Percentiles rank a stretch among this genome's conserved stretches.
These are phyloP conservation scores for Colletotrichum sp. DNA, from an alignment of 2,329 filamentous ascomycete species.

Conservation along the genomic window DNA sequence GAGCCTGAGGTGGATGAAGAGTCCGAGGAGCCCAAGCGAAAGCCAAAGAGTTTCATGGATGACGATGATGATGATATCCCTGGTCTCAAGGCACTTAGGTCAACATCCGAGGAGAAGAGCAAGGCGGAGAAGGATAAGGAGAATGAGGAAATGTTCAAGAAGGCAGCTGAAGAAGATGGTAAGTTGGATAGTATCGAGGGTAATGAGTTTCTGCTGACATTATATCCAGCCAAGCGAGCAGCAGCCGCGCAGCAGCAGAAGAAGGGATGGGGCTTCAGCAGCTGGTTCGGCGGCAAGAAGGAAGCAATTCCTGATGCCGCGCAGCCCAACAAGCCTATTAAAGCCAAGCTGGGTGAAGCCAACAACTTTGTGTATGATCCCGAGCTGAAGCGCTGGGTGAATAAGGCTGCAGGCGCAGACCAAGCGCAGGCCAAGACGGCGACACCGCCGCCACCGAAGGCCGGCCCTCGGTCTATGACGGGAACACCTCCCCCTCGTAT, in stretches of 20 bases:
- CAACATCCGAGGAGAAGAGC: conserved; percentile 58
- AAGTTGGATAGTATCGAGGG: conserved; percentile 32
- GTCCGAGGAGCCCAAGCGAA: conserved; percentile 61
- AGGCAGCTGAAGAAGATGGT: conserved; percentile 80
- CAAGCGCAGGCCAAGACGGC: conserved; percentile 63
- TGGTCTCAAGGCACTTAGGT: conserved; percentile 39
- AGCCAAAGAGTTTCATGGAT: conserved; percentile 82
- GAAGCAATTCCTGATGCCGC: conserved; percentile 49
- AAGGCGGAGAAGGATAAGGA: conserved; percentile 76
- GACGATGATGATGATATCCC: conserved; percentile 78
- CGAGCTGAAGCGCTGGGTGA: conserved; percentile 97
- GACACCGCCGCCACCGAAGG: conserved; percentile 81
- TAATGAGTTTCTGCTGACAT: conserved; percentile 20
- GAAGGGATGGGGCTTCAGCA: conserved; percentile 80
- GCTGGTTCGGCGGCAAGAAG: conserved; percentile 84
- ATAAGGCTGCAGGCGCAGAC: conserved; percentile 84
- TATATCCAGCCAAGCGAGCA: conserved; percentile 62
- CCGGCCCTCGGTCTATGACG: conserved; percentile 57
- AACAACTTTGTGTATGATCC: conserved; percentile 94
- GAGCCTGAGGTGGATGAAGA: conserved; percentile 53
- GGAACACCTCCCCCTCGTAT: conserved; percentile 55
- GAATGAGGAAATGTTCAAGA: conserved; percentile 85
- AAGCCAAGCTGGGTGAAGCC: conserved; percentile 92
- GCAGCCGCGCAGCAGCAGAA: conserved; percentile 54
- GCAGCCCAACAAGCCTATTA: conserved; percentile 70